Percentiles rank a stretch among this genome's conserved stretches.
phyloP scores from a whole-genome alignment of 805 yeast genomes.

The Komagataella mondaviorum region DNA sequence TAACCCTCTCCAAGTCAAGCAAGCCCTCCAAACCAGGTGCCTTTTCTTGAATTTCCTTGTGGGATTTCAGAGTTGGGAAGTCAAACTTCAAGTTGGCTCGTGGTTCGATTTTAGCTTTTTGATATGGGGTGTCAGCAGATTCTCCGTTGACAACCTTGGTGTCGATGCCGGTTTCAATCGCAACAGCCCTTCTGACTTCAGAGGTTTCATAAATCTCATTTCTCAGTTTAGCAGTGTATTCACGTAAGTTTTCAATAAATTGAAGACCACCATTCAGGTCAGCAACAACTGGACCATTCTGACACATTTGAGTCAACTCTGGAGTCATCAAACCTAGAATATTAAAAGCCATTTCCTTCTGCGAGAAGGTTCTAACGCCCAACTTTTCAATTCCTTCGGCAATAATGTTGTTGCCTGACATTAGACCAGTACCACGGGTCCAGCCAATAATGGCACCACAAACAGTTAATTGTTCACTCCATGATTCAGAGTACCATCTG shows the following conservation, averaged over 20 bases:
- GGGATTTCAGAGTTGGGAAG: slow-evolving; percentile 80
- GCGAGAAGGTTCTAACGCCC: slow-evolving; percentile 97
- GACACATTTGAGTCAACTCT: slow-evolving; percentile 72
- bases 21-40: slow-evolving; percentile 78
- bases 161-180: slow-evolving; percentile 86
- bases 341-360: slow-evolving; percentile 99
- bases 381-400: slow-evolving; percentile 94
- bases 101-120: slow-evolving; percentile 70
- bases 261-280: slow-evolving; percentile 99
- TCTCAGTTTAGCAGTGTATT: slow-evolving; percentile 70
- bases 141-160: slow-evolving; percentile 78
- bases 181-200: slow-evolving; percentile 89
- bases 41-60: slow-evolving; percentile 53
- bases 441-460: slow-evolving; percentile 99
- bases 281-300: slow-evolving; percentile 91
- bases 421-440: slow-evolving; percentile 99
- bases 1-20: slow-evolving; percentile 80
- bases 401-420: slow-evolving; percentile 93
- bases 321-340: slow-evolving; percentile 88
- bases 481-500: slow-evolving; percentile 97
- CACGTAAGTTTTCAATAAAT: slow-evolving; percentile 83
- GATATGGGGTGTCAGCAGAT: slow-evolving; percentile 74
- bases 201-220: slow-evolving; percentile 65
- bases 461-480: slow-evolving; percentile 87
- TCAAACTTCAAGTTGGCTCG: slow-evolving; percentile 90